Base-by-base conservation (phyloP, 73 alveolate species). In the Tetrahymena elliotti region DNA sequence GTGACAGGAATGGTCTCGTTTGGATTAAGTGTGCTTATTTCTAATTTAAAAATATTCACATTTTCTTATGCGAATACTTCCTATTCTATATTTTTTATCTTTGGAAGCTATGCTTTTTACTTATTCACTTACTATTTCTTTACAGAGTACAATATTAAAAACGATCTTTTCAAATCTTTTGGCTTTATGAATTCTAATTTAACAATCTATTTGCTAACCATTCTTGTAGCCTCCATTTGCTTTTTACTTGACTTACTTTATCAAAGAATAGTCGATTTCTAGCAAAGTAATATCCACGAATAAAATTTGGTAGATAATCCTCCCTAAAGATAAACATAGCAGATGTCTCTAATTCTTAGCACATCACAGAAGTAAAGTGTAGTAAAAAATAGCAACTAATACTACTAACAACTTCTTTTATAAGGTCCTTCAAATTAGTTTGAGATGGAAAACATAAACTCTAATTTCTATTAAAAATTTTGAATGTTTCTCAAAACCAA, bases 1-100 rank as follows among this genome's bases (percentile, higher is more conserved):
- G 82, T 93, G 4, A 93, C 93, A 31, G 96, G 96, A 0, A 94
- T 94, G 96, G 96, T 94, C 47, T 53, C 93, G n/a, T 94, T 41
- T 54, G 93, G 96, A 36, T 84, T 83, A 38, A 93, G 93, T 33
- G 93, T 94, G 4, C 38, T 94, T 0, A 83, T 94, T 1, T 94
- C 93, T 10, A 94, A 94, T 52, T 94, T 94, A 18, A 94, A 94
- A 52, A 92, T 94, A 52, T 84, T 94, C 27, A 92, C 93, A 10
- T 84, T 94, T 39, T 88, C 95, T 34, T 88, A 88, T 47, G 93
- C 52, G 1, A 84, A 37, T 33, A 84, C 88, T 18, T 68, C n/a
- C 88, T 68, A 68, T 68, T 68, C 88, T 11, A 68, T 68, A 27
- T n/a, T 31, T 27, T 68, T 68, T 68, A 36, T 68, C 13, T 27